A percentile compares a stretch with the other conserved stretches of the same genome.
phyloP scores from a whole-genome alignment of 495 filamentous ascomycete genomes.

The Xylaria cubensis region DNA sequence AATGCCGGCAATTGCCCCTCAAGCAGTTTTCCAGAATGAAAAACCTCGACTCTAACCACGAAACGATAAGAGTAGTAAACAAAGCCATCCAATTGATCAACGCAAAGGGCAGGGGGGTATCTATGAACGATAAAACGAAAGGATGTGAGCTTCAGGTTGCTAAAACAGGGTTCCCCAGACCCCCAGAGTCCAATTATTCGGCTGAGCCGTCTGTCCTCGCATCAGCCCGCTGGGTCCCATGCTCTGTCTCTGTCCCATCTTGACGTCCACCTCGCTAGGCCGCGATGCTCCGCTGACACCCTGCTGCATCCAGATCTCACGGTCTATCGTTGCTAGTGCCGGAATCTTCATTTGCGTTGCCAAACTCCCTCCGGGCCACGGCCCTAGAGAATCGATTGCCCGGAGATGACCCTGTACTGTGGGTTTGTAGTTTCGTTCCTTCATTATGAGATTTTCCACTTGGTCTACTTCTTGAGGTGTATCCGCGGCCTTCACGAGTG shows the following conservation, averaged over 20 bases:
- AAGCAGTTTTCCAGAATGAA: neutral
- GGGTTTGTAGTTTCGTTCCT: constrained; percentile 55
- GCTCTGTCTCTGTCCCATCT: constrained; percentile 64
- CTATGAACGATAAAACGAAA: constrained; percentile 29
- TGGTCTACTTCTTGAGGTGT: constrained; percentile 62
- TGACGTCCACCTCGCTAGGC: constrained; percentile 64
- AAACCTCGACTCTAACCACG: neutral
- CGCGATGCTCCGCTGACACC: constrained; percentile 74
- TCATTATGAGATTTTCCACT: constrained; percentile 67
- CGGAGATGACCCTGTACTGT: constrained; percentile 66
- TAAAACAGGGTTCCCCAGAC: constrained; percentile 65
- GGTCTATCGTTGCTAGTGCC: constrained; percentile 81
- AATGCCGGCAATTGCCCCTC: neutral
- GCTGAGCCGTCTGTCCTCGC: constrained; percentile 56
- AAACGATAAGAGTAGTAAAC: neutral
- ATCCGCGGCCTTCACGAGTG: constrained; percentile 47
- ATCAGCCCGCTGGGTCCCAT: constrained; percentile 64
- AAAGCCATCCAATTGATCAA: constrained; percentile 9
- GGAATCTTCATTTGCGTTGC: constrained; percentile 78
- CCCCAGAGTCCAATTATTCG: constrained; percentile 80
- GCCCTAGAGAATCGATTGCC: constrained; percentile 80
- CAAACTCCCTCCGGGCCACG: constrained; percentile 89
- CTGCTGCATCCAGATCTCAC: constrained; percentile 81
- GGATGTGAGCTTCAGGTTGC: neutral
- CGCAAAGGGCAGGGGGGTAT: constrained; percentile 31